Evolutionary conservation across 345 rosid species (phyloP), one percentile per base, ranked within the genome.

Genomic region (Aquilaria sinensis): DNA sequence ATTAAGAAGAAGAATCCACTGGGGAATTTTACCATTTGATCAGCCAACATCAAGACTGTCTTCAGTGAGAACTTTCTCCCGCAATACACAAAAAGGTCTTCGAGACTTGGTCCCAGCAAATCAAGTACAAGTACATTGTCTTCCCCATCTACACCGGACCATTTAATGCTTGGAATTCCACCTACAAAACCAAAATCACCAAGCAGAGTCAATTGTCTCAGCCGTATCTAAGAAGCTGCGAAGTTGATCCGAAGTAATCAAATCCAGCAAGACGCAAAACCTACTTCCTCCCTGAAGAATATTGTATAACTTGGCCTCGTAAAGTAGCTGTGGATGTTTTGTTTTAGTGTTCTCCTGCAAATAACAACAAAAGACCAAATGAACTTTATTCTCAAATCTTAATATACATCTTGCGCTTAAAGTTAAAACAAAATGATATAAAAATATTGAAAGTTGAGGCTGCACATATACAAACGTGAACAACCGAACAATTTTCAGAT

Each of bases 41-140:
- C 97, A 75, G 97, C 97, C 77, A 93, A 72, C 80, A 93, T 74
- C 64, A 93, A 63, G 33, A 90, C 98, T 1, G 95, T 90, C 81
- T 93, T 93, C 51, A 89, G 73, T 0, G 95, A 86, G 72, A 93
- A 90, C 63, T 86, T 93, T 69, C 97, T 79, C 65, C 95, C 92
- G 67, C 97, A 90, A 37, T 93, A 93, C 50, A 86, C 90, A 56
- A 93, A 90, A 10, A 93, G 55, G 78, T 93, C 98, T 64, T 93
- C 97, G 9, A 93, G 87, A 71, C 98, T 93, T 7, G 98, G 98
- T 14, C 98, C 98, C 0, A 93, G 77, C 75, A 93, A 83, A 77
- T 93, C 98, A 43, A 93, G 71, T 50, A 90, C 97, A 52, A 90
- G 75, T 1, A 83, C 78, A 53, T 90, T 86, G 47, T 93, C 95